Evolutionary conservation across 2,329 filamentous ascomycete species (phyloP).

Genomic region (Aspergillus neotritici): DNA sequence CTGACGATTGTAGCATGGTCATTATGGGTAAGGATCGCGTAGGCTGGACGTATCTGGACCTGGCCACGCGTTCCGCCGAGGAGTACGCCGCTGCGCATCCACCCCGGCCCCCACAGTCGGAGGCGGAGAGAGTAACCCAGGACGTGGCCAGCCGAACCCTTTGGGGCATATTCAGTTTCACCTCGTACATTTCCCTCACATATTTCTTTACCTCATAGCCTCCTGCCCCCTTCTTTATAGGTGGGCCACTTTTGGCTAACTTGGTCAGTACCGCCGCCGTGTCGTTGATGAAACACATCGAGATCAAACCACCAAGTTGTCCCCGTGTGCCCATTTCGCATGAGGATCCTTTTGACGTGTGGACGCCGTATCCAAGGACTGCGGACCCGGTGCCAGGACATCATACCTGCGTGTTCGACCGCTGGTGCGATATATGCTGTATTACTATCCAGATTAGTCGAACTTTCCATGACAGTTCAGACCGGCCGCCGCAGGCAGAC

Average conservation of each 20-base stretch:
- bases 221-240: too few species aligned
- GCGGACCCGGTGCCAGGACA: constrained; percentile 14
- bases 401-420: constrained; percentile 21
- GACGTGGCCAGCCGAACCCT: constrained; percentile 14
- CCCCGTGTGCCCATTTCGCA: constrained; percentile 13
- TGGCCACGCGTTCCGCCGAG: constrained; percentile 18
- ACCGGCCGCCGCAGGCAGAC: constrained; percentile 7
- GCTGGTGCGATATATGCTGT: constrained; percentile 19
- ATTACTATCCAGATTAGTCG: constrained; percentile 16
- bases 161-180: constrained; percentile 17
- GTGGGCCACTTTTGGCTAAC: neutral
- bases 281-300: constrained; percentile 18
- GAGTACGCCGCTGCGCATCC: constrained; percentile 16
- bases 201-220: neutral
- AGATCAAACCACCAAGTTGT: constrained; percentile 10
- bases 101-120: constrained; percentile 7
- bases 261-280: constrained; percentile 13
- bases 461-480: constrained; percentile 13
- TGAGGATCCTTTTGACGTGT: constrained; percentile 11
- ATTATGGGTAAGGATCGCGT: constrained; percentile 28
- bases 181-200: constrained; percentile 6
- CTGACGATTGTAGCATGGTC: constrained; percentile 12
- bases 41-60: constrained; percentile 24
- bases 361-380: constrained; percentile 22
- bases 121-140: constrained; percentile 7